Evolutionary conservation across 345 rosid genomes (phyloP).

Genomic region (Eucalyptus polyanthemos): DNA sequence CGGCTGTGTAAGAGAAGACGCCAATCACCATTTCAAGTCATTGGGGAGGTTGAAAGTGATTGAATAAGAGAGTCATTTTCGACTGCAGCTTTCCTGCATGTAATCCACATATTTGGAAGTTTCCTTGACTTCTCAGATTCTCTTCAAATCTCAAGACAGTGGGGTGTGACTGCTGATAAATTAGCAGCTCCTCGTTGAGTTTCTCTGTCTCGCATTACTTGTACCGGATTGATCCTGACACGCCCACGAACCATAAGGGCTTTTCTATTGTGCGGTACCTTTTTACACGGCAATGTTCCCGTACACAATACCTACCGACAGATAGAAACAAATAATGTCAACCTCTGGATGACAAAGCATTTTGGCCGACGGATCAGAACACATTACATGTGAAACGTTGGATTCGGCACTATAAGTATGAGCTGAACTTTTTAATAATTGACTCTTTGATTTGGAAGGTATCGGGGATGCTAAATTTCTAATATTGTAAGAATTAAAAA

Average conservation of each 20-base stretch:
- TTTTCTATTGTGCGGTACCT: not conserved
- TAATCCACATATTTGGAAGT: not conserved
- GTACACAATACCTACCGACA: not conserved
- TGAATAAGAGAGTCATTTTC: not conserved
- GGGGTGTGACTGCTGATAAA: not conserved
- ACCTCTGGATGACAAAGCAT: not conserved
- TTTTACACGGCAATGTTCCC: not conserved
- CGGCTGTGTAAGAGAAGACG: not conserved
- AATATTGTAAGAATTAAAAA: not conserved
- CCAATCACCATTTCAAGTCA: not conserved
- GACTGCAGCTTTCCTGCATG: not conserved
- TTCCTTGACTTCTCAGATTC: not conserved
- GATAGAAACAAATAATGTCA: not conserved
- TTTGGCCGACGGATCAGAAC: not conserved
- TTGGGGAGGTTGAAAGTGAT: not conserved
- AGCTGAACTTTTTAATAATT: not conserved
- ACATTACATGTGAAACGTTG: not conserved
- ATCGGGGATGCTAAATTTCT: not conserved
- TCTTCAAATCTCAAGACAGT: not conserved
- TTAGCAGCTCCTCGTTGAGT: not conserved
- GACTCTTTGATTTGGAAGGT: not conserved
- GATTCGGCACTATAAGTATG: not conserved
- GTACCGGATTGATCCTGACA: not conserved
- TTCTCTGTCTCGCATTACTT: not conserved
- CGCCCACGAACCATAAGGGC: not conserved